Conservation (phyloP, 2,329 filamentous ascomycete species). For the Penicillium nordicum region DNA sequence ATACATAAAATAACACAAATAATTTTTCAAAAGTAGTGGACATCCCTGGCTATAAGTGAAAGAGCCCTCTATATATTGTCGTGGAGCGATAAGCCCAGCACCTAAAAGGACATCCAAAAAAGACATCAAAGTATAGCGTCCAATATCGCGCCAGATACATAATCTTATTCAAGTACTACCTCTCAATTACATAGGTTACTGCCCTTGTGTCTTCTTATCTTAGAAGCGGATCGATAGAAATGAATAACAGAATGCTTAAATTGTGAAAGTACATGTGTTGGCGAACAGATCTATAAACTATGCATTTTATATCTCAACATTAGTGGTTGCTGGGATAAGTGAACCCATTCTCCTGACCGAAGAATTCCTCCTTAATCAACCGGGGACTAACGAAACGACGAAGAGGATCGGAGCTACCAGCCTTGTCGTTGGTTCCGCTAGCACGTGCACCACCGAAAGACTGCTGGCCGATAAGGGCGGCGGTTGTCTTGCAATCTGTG, state of each 20-base stretch:
- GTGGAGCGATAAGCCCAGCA: too few species aligned
- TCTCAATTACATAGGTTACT: neutral
- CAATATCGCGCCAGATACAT: neutral
- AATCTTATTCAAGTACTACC: neutral
- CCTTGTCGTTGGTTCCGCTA: conserved; percentile 72
- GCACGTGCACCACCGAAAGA: conserved; percentile 66
- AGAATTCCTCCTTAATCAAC: conserved; percentile 71
- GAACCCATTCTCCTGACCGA: conserved; percentile 55
- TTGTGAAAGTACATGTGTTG: neutral
- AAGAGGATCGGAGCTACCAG: conserved; percentile 59
- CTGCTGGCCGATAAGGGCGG: conserved; percentile 70
- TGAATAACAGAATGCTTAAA: neutral
- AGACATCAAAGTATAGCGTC: neutral
- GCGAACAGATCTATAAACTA: neutral
- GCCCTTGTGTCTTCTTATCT: too few species aligned
- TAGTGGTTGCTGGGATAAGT: conserved; percentile 62
- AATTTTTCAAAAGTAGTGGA: too few species aligned
- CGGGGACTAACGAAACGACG: conserved; percentile 62
- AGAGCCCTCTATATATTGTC: too few species aligned
- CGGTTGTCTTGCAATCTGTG: conserved; percentile 51
- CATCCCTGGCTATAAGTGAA: too few species aligned
- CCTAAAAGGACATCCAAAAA: neutral
- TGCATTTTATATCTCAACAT: neutral
- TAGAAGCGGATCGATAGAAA: neutral
- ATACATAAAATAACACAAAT: too few species aligned